Evolutionary conservation across 106 monocot species (phyloP).

Genomic region (Dendrobium officinale): DNA sequence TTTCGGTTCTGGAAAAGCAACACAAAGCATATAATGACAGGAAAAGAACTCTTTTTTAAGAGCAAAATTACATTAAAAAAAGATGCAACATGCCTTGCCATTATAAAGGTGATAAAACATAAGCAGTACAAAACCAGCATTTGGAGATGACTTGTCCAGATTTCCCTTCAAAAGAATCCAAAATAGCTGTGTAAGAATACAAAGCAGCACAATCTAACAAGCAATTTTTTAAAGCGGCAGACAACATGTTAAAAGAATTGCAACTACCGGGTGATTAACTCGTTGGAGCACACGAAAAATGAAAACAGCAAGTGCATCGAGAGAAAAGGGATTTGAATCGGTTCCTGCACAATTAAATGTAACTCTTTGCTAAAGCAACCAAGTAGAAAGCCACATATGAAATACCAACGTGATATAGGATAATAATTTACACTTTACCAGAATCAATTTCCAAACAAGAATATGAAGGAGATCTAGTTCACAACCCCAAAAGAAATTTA

Average conservation of each 20-base stretch:
- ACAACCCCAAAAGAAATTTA: neutral
- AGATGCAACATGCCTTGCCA: slow-evolving; percentile 68
- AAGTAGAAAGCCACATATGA: neutral
- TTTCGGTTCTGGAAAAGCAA: slow-evolving; percentile 54
- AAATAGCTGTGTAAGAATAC: slow-evolving; percentile 4
- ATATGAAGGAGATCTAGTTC: neutral
- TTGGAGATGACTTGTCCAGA: slow-evolving; percentile 79
- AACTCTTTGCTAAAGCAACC: neutral
- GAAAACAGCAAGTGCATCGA: slow-evolving; percentile 96
- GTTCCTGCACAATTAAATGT: slow-evolving; percentile 47
- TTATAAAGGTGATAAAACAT: slow-evolving; percentile 97
- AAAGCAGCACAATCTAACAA: neutral
- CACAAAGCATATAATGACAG: neutral
- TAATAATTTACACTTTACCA: neutral
- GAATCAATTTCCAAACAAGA: neutral
- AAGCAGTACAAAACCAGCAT: slow-evolving; percentile 92
- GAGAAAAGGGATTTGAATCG: slow-evolving; percentile 87
- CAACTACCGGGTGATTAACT: slow-evolving; percentile 86
- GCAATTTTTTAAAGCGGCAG: neutral
- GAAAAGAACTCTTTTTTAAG: neutral
- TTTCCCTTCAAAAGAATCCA: slow-evolving; percentile 51
- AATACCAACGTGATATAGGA: neutral
- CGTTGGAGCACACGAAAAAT: slow-evolving; percentile 90
- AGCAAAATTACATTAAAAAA: neutral
- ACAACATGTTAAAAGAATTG: neutral